These are phyloP conservation scores for Citropsis articulata DNA, from an alignment of 345 rosid genomes.

Conservation along the genomic window DNA sequence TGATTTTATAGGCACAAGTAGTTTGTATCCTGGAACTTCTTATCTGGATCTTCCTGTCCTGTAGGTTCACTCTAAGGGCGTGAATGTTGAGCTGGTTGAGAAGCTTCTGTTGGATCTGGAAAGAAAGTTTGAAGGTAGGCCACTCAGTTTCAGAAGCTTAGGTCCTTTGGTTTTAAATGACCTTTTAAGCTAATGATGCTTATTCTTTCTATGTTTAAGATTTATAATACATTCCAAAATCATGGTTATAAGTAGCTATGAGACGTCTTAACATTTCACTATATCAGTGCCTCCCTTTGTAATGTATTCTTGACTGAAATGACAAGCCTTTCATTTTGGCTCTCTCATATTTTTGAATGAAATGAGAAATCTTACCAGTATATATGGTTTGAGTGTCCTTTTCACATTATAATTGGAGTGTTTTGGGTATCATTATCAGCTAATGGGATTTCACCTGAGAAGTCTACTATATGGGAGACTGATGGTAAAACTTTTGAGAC, in stretches of 20 bases:
- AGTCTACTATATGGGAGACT: constrained; percentile 73
- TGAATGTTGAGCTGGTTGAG: constrained; percentile 70
- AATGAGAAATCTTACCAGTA: background rate
- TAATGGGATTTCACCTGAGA: constrained; percentile 57
- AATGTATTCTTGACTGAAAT: no score
- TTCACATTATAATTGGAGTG: constrained; percentile 10
- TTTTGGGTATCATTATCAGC: constrained; percentile 34
- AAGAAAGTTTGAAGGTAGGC: constrained; percentile 61
- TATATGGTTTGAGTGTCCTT: constrained; percentile 8
- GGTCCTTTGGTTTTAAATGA: background rate
- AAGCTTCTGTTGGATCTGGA: constrained; percentile 63
- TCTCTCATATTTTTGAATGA: background rate
- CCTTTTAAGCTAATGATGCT: background rate
- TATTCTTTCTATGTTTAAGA: no score
- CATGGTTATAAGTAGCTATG: background rate
- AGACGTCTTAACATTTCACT: background rate
- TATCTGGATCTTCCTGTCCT: constrained; percentile 5
- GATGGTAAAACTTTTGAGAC: constrained; percentile 60
- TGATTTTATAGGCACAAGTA: background rate
- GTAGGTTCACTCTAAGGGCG: constrained; percentile 83
- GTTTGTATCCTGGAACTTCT: background rate
- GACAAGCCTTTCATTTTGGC: no score
- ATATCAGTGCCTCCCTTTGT: no score
- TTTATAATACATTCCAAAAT: background rate
- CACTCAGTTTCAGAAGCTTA: background rate